Evolutionary conservation across 2,329 filamentous ascomycete species (phyloP), one percentile per base, ranked within the genome.

Genomic region (Trichoderma sp.): DNA sequence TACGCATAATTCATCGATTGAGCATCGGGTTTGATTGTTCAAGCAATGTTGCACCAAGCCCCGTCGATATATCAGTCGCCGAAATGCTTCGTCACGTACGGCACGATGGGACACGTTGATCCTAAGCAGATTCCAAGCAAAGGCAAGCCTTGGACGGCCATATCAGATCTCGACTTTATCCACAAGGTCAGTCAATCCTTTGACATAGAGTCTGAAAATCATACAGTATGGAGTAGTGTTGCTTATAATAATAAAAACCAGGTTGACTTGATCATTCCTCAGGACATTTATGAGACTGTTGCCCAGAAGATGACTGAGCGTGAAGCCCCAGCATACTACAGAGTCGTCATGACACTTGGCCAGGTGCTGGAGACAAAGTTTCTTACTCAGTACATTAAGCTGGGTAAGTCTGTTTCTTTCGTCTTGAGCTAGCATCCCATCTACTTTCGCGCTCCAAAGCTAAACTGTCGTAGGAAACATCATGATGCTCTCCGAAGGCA

Each of bases 341-440:
- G 90, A 76, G 91, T 97, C 3, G 89, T 91, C 78, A 92, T 97
- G 89, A 90, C 91, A 4, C 87, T 98, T 11, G 88, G 88, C 9
- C 91, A 94, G 75, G 81, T 98, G 6, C 82, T 98, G 1, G 88
- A 93, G 41, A 90, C 91, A 1, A 89, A 92, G 0, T 97, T 98
- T 80, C 95, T 98, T 80, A 93, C 90, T n/a, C 87, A 91, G 60
- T 95, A 97, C 81, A 92, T 98, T 78, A 97, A 97, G 83, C 89
- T 88, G 76, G 93, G 94, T 94, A 85, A 27, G 68, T 24, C 21
- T 27, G 14, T 24, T 33, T 38, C 29, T 27, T 24, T 65, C 29
- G 69, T 14, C 4, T 8, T 24, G 4, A 7, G 11, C 5, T 35
- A 5, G 14, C 12, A 9, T 38, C n/a, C n/a, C 5, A 18, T 53